These are phyloP conservation scores for Mycena alexandri DNA, from an alignment of 768 basidiomycete species.

Conservation along the genomic window DNA sequence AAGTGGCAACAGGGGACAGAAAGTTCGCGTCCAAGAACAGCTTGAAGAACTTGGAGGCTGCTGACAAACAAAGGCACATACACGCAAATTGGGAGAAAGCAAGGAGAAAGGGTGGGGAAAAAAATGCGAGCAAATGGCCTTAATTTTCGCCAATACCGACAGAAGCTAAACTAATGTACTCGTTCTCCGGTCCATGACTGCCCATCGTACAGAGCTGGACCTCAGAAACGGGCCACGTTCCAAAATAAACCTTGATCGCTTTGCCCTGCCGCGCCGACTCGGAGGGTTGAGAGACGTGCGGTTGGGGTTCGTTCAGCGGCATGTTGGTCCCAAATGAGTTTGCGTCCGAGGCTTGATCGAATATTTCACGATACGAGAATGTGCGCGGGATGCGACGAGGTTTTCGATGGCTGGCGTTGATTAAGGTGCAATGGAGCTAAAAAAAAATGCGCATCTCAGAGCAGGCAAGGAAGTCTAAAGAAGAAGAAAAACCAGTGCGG, in stretches of 20 bases:
- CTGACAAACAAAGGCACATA: too few relatives aligned
- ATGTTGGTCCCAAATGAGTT: not conserved
- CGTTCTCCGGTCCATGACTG: constrained; percentile 71
- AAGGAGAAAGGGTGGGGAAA: too few relatives aligned
- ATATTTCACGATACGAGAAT: constrained; percentile 57
- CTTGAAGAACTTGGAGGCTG: too few relatives aligned
- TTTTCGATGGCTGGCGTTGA: constrained; percentile 62
- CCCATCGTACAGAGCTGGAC: constrained; percentile 82
- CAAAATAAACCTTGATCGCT: constrained; percentile 59
- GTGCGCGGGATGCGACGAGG: constrained; percentile 45
- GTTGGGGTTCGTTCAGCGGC: too few relatives aligned
- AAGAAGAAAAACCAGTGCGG: constrained; percentile 58
- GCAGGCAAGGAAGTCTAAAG: not conserved
- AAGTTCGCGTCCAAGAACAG: too few relatives aligned
- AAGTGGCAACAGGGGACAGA: too few relatives aligned
- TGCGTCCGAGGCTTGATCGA: constrained; percentile 33
- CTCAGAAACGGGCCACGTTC: constrained; percentile 65
- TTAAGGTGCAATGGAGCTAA: constrained; percentile 63
- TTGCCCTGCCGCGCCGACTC: constrained; percentile 1
- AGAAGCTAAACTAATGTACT: constrained; percentile 64
- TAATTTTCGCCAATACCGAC: constrained; percentile 15
- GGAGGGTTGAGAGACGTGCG: too few relatives aligned
- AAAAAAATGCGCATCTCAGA: constrained; percentile 11
- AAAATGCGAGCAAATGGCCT: not conserved
- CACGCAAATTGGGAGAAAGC: too few relatives aligned